Conservation (phyloP, 768 basidiomycete species). For the Suillus bovinus region DNA sequence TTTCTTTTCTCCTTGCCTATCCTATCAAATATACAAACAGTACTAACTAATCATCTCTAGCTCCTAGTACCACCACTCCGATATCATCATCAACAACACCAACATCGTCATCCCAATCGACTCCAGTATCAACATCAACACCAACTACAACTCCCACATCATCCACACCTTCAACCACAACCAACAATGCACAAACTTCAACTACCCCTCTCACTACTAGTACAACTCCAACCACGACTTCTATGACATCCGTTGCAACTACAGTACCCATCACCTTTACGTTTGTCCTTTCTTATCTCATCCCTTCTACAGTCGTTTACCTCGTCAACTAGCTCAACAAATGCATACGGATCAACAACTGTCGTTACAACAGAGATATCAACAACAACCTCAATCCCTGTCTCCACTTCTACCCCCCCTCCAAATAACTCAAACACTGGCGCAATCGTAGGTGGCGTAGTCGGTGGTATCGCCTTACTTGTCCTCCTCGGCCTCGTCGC, state of each 20-base stretch:
- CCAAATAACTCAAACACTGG: constrained; percentile 23
- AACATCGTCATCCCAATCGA: background rate
- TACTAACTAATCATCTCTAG: background rate
- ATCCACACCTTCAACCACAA: background rate
- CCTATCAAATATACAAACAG: background rate
- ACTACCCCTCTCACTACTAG: background rate
- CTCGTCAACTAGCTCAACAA: constrained; percentile 21
- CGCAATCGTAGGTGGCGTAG: constrained; percentile 52
- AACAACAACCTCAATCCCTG: constrained; percentile 15
- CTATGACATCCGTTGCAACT: background rate
- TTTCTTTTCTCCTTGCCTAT: background rate
- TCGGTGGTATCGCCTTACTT: constrained; percentile 44
- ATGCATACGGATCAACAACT: constrained; percentile 22
- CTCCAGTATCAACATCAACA: background rate
- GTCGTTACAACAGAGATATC: constrained; percentile 21
- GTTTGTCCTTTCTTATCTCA: constrained; percentile 19
- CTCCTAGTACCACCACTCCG: background rate
- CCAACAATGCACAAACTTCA: constrained; percentile 3
- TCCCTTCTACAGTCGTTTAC: background rate
- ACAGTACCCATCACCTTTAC: constrained; percentile 16
- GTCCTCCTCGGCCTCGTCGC: constrained; percentile 27
- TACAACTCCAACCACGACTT: constrained; percentile 3
- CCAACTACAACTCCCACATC: background rate
- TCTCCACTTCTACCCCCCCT: background rate
- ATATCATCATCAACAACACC: background rate